Evolutionary conservation across 2,329 filamentous ascomycete genomes (phyloP), one percentile per base, ranked within the genome.

Genomic region (Cryphonectria japonica): DNA sequence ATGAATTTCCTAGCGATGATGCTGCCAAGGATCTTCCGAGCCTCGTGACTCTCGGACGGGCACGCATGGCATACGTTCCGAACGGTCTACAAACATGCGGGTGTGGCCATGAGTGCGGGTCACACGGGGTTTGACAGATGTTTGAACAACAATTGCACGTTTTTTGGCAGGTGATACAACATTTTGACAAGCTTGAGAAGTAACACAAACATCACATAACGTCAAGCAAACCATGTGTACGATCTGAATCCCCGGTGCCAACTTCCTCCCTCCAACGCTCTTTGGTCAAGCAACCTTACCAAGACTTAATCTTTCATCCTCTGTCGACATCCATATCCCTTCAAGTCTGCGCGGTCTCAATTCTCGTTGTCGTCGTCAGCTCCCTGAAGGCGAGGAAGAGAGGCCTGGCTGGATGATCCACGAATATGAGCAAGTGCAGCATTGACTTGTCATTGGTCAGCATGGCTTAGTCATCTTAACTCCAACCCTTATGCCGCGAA

Each of bases 361-460:
- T n/a, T 16, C 39, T n/a, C 39, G 22, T 14, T n/a, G 19, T 19
- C 39, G 19, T 19, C 39, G 19, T 34, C 52, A 22, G 34, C 52
- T 60, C 19, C n/a, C 26, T n/a, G 16, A 19, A 32, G 34, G 37
- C 29, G 34, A n/a, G 16, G 9, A 34, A 50, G 32, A 43, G 66
- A 29, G n/a, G 54, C 32, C 22, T 52, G 54, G 43, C 43, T 66
- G 63, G 66, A 50, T 16, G 66, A 16, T n/a, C 66, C 69, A 34
- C 71, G 66, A 3, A 73, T 73, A 62, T 71, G 71, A 43, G 69
- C 67, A 46, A 69, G 26, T 29, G 71, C 71, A 67, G 71, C 66
- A 39, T 67, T 66, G 69, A 73, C 71, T 72, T 71, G 11, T 62
- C 50, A 69, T 69, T 59, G 65, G 69, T 73, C 69, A 73, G 71